Percentiles rank a stretch among this genome's conserved stretches.
Conservation (phyloP, 176 grass and related monocot genomes). For the Triticum urartu region DNA sequence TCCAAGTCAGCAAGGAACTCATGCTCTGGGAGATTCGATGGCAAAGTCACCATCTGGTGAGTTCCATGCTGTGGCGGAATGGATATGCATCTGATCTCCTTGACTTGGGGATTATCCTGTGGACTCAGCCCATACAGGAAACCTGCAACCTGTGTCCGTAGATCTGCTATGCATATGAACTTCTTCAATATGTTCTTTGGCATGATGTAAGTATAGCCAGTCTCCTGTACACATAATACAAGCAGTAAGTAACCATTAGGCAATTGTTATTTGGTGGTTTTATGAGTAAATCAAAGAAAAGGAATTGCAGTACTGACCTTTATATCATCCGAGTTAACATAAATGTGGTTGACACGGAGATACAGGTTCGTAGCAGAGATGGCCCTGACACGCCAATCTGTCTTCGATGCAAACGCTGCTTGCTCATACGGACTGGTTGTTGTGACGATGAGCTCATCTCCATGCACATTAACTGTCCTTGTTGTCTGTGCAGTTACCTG, state of each 20-base stretch:
- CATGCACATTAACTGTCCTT: slow-evolving; percentile 96
- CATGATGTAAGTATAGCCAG: slow-evolving; percentile 99
- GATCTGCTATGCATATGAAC: slow-evolving; percentile 99
- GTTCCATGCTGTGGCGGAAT: slow-evolving; percentile 92
- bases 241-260: slow-evolving; percentile 5
- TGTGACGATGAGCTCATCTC: slow-evolving; percentile 94
- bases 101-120: slow-evolving; percentile 96
- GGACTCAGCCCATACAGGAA: slow-evolving; percentile 93
- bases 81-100: slow-evolving; percentile 94
- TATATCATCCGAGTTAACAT: slow-evolving; percentile 99
- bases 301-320: slow-evolving; percentile 51
- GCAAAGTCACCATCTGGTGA: slow-evolving; percentile 93
- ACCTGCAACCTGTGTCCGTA: slow-evolving; percentile 82
- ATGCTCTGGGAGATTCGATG: slow-evolving; percentile 86
- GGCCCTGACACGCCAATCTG: slow-evolving; percentile 93
- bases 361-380: slow-evolving; percentile 98
- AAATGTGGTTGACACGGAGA: slow-evolving; percentile 98
- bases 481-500: slow-evolving; percentile 97
- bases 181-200: slow-evolving; percentile 99
- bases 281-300: neutral
- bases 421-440: slow-evolving; percentile 98
- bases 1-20: slow-evolving; percentile 96
- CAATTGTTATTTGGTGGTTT: neutral
- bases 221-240: slow-evolving; percentile 71
- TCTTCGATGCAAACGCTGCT: slow-evolving; percentile 91